These are phyloP conservation scores for Hypericum androsaemum DNA, from an alignment of 345 rosid species.

Conservation along the genomic window DNA sequence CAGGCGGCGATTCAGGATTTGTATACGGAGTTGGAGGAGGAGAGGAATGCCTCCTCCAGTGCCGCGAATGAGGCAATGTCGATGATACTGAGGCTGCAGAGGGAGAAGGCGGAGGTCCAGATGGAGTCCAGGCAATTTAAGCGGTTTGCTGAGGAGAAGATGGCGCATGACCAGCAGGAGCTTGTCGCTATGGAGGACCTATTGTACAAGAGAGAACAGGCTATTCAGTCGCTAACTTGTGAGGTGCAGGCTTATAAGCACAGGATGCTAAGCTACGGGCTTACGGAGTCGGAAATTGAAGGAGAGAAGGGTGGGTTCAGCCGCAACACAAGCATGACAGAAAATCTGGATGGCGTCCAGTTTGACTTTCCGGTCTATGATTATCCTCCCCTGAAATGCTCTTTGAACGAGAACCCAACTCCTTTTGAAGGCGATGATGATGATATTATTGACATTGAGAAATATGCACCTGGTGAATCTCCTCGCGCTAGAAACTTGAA, in stretches of 20 bases:
- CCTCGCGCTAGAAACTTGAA: constrained; percentile 42
- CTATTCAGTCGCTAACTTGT: constrained; percentile 63
- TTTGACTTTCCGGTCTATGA: constrained; percentile 42
- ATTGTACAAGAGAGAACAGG: constrained; percentile 83
- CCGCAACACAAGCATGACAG: constrained; percentile 36
- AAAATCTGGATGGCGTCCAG: constrained; percentile 27
- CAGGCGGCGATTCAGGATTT: constrained; percentile 63
- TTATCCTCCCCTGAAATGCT: constrained; percentile 81
- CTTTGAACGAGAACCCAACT: constrained; percentile 41
- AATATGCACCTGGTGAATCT: constrained; percentile 61
- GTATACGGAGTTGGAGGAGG: constrained; percentile 72
- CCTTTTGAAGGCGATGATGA: constrained; percentile 43
- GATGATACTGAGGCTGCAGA: constrained; percentile 90
- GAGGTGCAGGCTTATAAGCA: constrained; percentile 90
- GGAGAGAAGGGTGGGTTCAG: constrained; percentile 34
- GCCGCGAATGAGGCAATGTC: constrained; percentile 99
- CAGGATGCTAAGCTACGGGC: constrained; percentile 88
- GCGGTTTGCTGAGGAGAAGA: constrained; percentile 81
- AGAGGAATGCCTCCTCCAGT: constrained; percentile 82
- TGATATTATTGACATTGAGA: constrained; percentile 60
- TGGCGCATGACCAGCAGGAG: constrained; percentile 91
- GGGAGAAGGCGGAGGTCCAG: constrained; percentile 87
- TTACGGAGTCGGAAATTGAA: constrained; percentile 62
- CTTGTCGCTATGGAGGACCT: constrained; percentile 60
- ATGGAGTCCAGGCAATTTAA: constrained; percentile 94